phyloP scores from a whole-genome alignment of 768 basidiomycete species.

The Russula sp. region DNA sequence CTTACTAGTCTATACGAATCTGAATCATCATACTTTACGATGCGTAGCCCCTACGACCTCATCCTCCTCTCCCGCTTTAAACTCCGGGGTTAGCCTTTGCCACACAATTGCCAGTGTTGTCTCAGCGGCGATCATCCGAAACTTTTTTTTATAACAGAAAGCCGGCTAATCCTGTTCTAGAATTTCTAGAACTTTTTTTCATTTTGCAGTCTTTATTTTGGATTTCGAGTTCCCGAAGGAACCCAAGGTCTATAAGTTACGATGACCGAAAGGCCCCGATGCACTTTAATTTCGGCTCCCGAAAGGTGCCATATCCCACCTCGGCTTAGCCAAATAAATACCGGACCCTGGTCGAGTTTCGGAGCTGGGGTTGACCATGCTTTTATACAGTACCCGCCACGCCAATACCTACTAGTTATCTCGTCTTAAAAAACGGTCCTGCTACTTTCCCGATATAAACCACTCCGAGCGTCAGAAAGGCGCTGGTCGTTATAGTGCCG shows the following conservation, averaged over 20 bases:
- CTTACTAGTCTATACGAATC: neutral
- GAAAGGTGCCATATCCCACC: neutral
- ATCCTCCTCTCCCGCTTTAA: neutral
- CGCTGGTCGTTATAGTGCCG: neutral
- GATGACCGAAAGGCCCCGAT: neutral
- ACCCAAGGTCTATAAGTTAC: neutral
- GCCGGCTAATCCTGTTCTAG: neutral
- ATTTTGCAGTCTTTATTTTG: neutral
- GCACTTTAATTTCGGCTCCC: neutral
- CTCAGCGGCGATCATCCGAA: neutral
- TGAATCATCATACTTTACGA: neutral
- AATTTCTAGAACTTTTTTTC: no score
- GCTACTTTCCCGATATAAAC: neutral
- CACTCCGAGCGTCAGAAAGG: neutral
- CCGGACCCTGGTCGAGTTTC: no score
- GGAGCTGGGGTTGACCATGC: neutral
- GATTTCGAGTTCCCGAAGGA: neutral
- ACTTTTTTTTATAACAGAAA: neutral
- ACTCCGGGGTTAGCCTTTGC: neutral
- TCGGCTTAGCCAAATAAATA: neutral
- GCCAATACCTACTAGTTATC: neutral
- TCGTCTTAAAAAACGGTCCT: neutral
- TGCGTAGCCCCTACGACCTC: neutral
- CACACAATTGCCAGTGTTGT: no score
- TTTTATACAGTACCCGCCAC: neutral